Conservation (phyloP, 495 filamentous ascomycete genomes). For the Hypoxylon crocopeplum region DNA sequence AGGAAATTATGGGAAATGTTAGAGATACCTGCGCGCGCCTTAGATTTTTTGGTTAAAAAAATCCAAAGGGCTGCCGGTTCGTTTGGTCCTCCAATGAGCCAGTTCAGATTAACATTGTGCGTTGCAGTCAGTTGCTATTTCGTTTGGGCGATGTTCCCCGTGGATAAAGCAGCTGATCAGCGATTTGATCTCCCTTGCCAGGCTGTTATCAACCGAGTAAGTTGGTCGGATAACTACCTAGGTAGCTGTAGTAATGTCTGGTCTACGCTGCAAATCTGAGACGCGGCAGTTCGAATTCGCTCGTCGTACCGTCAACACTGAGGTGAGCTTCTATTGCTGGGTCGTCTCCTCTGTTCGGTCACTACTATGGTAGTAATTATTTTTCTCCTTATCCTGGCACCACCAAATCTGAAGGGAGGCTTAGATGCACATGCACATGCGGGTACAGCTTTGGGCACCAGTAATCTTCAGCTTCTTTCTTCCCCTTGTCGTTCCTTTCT, state of each 20-base stretch:
- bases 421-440: constrained; percentile 37
- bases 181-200: constrained; percentile 26
- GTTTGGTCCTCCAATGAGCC: constrained; percentile 42
- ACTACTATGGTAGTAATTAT: constrained; percentile 8
- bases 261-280: not conserved
- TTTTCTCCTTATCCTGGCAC: constrained; percentile 17
- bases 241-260: too few species aligned
- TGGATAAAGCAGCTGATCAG: constrained; percentile 38
- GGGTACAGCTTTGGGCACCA: constrained; percentile 35
- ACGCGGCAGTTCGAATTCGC: not conserved
- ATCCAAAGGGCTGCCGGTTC: constrained; percentile 36
- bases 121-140: constrained; percentile 33
- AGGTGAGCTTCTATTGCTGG: constrained; percentile 8
- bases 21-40: constrained; percentile 21
- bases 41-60: constrained; percentile 18
- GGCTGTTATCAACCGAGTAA: constrained; percentile 25
- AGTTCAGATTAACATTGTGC: constrained; percentile 38
- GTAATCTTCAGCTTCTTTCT: constrained; percentile 31
- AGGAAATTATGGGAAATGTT: constrained; percentile 7
- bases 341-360: constrained; percentile 6
- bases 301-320: constrained; percentile 3
- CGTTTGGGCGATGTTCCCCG: constrained; percentile 30
- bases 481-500: constrained; percentile 11
- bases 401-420: constrained; percentile 28
- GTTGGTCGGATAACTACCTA: too few species aligned